Conservation (phyloP, 306 rosid genomes). For the Crataegus laevigata region DNA sequence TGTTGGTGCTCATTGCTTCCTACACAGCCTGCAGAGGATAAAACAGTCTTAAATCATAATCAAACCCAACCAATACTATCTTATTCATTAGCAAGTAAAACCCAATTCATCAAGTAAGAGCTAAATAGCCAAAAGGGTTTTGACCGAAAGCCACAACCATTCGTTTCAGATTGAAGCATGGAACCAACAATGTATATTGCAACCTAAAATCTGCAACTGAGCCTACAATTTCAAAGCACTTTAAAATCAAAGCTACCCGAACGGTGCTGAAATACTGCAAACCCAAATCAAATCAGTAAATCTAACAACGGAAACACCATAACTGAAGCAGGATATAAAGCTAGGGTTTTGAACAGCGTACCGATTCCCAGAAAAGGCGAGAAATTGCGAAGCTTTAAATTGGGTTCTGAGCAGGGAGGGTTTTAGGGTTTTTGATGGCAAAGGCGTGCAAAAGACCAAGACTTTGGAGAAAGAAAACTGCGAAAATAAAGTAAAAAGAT, state of each 20-base stretch:
- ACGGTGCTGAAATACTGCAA: background rate
- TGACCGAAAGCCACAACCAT: background rate
- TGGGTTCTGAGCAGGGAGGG: background rate
- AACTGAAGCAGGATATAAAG: background rate
- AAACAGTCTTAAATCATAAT: background rate
- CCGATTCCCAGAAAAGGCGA: background rate
- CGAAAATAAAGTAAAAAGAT: too few relatives aligned
- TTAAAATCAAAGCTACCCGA: background rate
- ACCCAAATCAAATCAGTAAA: background rate
- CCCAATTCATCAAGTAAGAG: background rate
- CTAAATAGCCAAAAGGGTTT: background rate
- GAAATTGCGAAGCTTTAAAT: background rate
- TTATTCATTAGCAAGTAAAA: background rate
- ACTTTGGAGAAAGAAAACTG: too few relatives aligned
- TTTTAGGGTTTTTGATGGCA: background rate
- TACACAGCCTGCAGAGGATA: background rate
- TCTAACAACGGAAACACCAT: background rate
- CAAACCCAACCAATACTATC: background rate
- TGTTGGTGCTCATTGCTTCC: constrained; percentile 41
- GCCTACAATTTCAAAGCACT: background rate
- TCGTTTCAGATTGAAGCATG: background rate
- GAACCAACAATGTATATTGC: background rate
- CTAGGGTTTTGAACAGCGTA: background rate
- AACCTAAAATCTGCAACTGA: background rate
- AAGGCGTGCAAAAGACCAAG: background rate